Conservation (phyloP, 2,329 filamentous ascomycete genomes). For the Microdochium nivale region DNA sequence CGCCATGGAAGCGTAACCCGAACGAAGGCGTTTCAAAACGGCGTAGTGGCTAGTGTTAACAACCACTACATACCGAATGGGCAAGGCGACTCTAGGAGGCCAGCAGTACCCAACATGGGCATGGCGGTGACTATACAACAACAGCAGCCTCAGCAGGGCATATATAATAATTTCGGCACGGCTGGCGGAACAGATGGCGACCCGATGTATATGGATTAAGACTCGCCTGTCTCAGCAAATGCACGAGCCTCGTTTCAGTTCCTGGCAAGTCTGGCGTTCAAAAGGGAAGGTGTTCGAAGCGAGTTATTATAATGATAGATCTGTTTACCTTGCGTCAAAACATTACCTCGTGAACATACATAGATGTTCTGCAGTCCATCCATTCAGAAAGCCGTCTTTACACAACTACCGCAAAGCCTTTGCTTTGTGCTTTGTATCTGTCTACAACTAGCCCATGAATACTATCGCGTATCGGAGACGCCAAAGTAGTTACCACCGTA, state of each 20-base stretch:
- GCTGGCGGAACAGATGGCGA: conserved; percentile 38
- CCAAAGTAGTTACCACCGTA: too few species aligned
- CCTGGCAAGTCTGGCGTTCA: background rate
- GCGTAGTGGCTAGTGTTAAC: conserved; percentile 18
- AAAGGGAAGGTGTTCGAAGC: background rate
- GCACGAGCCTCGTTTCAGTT: background rate
- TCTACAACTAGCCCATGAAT: too few species aligned
- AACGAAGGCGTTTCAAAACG: conserved; percentile 22
- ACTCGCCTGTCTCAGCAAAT: background rate
- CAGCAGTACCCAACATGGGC: conserved; percentile 38
- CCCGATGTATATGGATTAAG: conserved; percentile 43
- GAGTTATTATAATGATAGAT: too few species aligned
- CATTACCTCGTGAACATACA: too few species aligned
- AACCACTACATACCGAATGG: conserved; percentile 33
- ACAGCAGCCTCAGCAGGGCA: conserved; percentile 22
- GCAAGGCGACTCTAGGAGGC: conserved; percentile 31
- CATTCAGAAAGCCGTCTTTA: too few species aligned
- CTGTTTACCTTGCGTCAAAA: too few species aligned
- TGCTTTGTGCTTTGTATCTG: too few species aligned
- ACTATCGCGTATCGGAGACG: too few species aligned
- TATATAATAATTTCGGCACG: conserved; percentile 31
- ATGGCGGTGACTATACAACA: conserved; percentile 27
- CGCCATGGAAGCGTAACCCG: conserved; percentile 34
- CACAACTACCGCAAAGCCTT: too few species aligned
- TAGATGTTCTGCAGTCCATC: too few species aligned